Evolutionary conservation across 1,284 basidiomycete species (phyloP), one percentile per base, ranked within the genome.

Genomic region (Cerrena zonata): DNA sequence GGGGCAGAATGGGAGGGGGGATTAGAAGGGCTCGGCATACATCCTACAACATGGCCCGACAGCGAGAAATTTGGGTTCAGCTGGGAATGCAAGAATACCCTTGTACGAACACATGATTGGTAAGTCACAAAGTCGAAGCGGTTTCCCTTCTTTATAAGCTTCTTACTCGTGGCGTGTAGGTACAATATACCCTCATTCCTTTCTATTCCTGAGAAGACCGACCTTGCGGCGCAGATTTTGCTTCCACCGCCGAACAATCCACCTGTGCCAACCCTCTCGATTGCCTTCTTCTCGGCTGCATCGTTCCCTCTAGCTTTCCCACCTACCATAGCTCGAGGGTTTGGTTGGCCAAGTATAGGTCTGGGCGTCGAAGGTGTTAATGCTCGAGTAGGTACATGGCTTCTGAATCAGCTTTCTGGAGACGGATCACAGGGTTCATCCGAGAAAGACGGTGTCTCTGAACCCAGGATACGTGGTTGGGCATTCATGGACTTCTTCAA

Each of bases 301-400:
- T 82, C 80, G n/a, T 79, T 91, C 64, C 91, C 90, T 1, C 70
- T 91, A 21, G 86, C 89, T 0, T 69, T 86, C 21, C 89, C 90
- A 10, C 79, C 84, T 5, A 69, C 76, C 5, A 72, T 93, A 38
- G 89, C 91, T 13, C 79, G 78, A 56, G 92, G 91, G 1, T 80
- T 91, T 57, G 90, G 91, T 23, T 91, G 81, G 79, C 89, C 89
- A 0, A 69, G 72, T 21, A 73, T 76, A 67, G 82, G 84, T 4
- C 61, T 93, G 5, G 91, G 91, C 2, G 71, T 92, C 19, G 82
- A 89, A 61, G 91, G 92, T 2, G 82, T 92, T 41, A 94, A 95
- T 61, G 73, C 73, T n/a, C 74, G 84, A 21, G 66, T 91, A 1
- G 81, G 77, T 1, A 69, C 68, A 51, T 92, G 88, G 85, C 59